Base-by-base conservation (phyloP, 306 rosid species). In the Dryas drummondii region DNA sequence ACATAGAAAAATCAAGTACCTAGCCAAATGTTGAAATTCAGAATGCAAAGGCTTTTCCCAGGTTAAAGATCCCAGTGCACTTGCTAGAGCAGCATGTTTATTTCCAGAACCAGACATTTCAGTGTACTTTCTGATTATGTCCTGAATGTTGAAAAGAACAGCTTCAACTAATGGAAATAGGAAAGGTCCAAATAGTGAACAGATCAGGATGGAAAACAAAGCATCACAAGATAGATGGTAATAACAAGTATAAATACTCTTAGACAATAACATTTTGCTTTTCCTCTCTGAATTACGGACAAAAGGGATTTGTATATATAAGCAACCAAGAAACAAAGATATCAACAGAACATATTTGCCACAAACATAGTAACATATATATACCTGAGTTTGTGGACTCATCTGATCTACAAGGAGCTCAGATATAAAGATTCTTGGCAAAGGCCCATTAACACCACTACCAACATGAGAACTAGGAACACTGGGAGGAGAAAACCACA, bases 401-500 rank as follows among this genome's bases (percentile, higher is more conserved):
- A 87, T 76, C 80, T 91, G 97, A 82, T 94, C 97, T 40, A 94
- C 98, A 72, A 91, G 88, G 63, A 94, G 88, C 86, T 94, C 97
- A 13, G 98, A 94, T 78, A 94, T 89, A 71, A 94, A 94, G 63
- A 94, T 67, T 82, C 97, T 87, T 4, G 97, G 98, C 82, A 94
- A 77, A 54, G 97, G 98, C 4, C 98, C 98, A 27, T 80, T 51
- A 63, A 82, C 74, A 17, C 98, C 84, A 76, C 82, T 79, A 59
- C 91, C 93, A 66, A 54, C 76, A 16, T 77, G 66, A 15, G 59
- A 32, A 63, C 22, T 64, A 19, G 85, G 70, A 78, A 80, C 60
- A 50, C 76, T 67, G 45, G 99, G 99, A 67, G 97, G 99, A 73
- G 99, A 85, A 82, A 94, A 94, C 99, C 97, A 90, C 69, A 92